Evolutionary conservation across 306 rosid genomes (phyloP), one percentile per base, ranked within the genome.

Genomic region (Dalbergia cochinchinensis): DNA sequence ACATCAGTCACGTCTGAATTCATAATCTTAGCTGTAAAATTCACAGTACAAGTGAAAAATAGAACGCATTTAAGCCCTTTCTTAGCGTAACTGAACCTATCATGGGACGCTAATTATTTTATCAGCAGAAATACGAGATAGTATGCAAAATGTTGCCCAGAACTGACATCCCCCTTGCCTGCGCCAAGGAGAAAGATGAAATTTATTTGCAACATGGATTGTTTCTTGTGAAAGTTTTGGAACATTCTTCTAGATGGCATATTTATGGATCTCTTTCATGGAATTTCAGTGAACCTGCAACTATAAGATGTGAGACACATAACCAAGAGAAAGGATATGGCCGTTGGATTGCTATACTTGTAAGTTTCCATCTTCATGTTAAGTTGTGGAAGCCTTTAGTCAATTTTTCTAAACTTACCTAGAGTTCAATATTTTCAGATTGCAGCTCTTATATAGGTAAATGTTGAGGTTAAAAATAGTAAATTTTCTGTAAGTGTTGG

Each of bases 311-410:
- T 80, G 85, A 82, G 62, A 66, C 77, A 70, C 66, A 81, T 14
- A 83, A 80, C 74, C 86, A 83, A 66, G 87, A 66, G 26, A 82
- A 68, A 1, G 83, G 65, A 71, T 83, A 86, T 62, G 54, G 69
- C 13, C 91, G 88, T 79, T 92, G 94, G 97, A 87, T 82, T 20
- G 87, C 89, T 48, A 74, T 94, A 67, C 71, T 92, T 62, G 97
- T 94, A 87, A 89, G 97, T 85, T 62, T 69, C 19, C 39, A 14
- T 44, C 47, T 68, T 66, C 7, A 14, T 35, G 15, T 69, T 47
- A 22, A 65, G n/a, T 76, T 37, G 37, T 7, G 26, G 71, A 41
- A 42, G 8, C 54, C 37, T 68, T 59, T 12, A 8, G 63, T 61
- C 55, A 62, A 66, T 6, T 81, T 16, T 71, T 66, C 22, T 45